Percentiles rank a stretch among this genome's conserved stretches.
Evolutionary conservation across 805 yeast genomes (phyloP).

Genomic region (Maudiozyma serrabonitensis): DNA sequence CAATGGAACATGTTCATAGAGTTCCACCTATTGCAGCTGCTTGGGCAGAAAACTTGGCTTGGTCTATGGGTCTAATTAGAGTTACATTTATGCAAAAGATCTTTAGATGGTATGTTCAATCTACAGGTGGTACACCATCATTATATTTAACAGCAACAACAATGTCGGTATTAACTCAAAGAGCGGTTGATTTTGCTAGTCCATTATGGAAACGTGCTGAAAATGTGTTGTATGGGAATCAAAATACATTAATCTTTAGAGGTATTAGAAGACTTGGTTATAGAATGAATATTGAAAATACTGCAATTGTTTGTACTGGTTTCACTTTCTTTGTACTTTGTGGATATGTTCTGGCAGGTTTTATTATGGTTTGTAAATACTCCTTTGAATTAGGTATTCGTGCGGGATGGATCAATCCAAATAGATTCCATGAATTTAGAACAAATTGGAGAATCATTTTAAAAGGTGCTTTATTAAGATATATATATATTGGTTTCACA

Average conservation of each 20-base stretch:
- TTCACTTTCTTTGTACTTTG: slow-evolving; percentile 75
- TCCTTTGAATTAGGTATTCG: slow-evolving; percentile 39
- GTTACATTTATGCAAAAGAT: slow-evolving; percentile 74
- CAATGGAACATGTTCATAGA: slow-evolving; percentile 76
- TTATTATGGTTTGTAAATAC: slow-evolving; percentile 47
- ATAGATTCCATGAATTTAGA: slow-evolving; percentile 41
- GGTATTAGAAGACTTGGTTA: slow-evolving; percentile 80
- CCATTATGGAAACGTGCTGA: slow-evolving; percentile 30
- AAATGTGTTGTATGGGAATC: slow-evolving; percentile 39
- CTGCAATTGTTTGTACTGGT: slow-evolving; percentile 77
- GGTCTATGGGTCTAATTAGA: slow-evolving; percentile 90
- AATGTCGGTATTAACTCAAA: slow-evolving; percentile 64
- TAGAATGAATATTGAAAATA: slow-evolving; percentile 65
- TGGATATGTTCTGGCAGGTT: slow-evolving; percentile 59
- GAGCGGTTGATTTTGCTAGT: slow-evolving; percentile 16
- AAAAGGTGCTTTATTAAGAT: slow-evolving; percentile 73
- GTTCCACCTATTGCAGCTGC: slow-evolving; percentile 89
- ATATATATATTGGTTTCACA: slow-evolving; percentile 76
- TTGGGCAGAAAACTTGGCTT: slow-evolving; percentile 85
- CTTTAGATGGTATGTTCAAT: slow-evolving; percentile 74
- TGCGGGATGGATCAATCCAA: slow-evolving; percentile 41
- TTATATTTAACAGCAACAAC: slow-evolving; percentile 53
- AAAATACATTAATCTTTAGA: slow-evolving; percentile 56
- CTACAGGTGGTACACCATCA: slow-evolving; percentile 83
- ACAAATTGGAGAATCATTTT: slow-evolving; percentile 48